Evolutionary conservation across 176 grass and related monocot species (phyloP), one percentile per base, ranked within the genome.

Genomic region (Juncus effusus): DNA sequence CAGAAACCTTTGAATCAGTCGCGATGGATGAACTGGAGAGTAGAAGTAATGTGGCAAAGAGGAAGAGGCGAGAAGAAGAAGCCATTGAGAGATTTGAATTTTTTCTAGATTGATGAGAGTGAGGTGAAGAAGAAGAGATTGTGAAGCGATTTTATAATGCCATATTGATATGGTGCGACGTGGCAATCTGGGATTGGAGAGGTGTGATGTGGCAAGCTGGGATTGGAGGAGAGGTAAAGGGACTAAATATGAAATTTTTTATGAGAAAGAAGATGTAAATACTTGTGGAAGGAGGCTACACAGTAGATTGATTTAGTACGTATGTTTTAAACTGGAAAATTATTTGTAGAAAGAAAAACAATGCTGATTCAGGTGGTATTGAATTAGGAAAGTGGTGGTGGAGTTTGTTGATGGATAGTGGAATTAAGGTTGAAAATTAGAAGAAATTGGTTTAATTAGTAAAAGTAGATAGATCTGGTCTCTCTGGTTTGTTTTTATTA

Each of bases 1-100:
- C 69, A 15, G 92, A 69, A 2, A 96, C 87, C 71, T 77, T 85
- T 14, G 41, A 7, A 16, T 6, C 74, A 14, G 8, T 28, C 38
- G 36, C 4, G 44, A 51, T 39, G 50, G 16, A 36, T 28, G 50
- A 10, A 13, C 2, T 36, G 40, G 63, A 68, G 47, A 68, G n/a
- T 10, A 54, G 47, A 3, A 60, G 28, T 11, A 80, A 41, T 42
- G 49, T 7, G 7, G 37, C 35, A 6, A 81, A 60, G 63, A 81
- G 70, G 45, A 56, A 16, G 1, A 64, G n/a, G 41, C 42, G 61
- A 44, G 52, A 45, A 15, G 54, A 71, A 55, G 38, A 56, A 64
- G 67, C 67, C 67, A 71, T 71, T 40, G n/a, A 55, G 28, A 57
- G 13, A 38, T 55, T 51, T 5, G 44, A 67, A 36, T 67, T 67